Percentiles rank a stretch among this genome's conserved stretches.
These are phyloP conservation scores for Cutaneotrichosporon mucoides DNA, from an alignment of 1,284 basidiomycete species.

Conservation along the genomic window DNA sequence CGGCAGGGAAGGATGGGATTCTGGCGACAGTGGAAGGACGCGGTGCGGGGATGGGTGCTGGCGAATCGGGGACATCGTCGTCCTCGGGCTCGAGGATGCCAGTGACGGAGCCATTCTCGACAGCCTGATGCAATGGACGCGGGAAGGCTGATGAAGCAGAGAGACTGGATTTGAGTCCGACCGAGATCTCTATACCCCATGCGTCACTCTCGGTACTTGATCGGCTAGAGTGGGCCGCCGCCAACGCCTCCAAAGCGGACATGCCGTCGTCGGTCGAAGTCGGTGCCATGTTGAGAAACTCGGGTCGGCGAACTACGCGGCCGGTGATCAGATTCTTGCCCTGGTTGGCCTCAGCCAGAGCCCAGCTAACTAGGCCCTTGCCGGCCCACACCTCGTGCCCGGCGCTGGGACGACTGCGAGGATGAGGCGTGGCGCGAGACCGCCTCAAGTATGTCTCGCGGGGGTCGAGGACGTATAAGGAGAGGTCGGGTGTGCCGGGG, in stretches of 20 bases:
- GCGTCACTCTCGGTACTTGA: slow-evolving; percentile 11
- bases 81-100: background rate
- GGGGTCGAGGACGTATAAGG: slow-evolving; percentile 45
- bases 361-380: slow-evolving; percentile 42
- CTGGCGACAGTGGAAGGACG: slow-evolving; percentile 9
- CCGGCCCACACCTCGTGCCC: slow-evolving; percentile 42
- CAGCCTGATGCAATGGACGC: slow-evolving; percentile 13
- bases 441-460: slow-evolving; percentile 41
- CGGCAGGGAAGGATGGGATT: slow-evolving; percentile 2
- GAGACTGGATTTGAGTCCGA: slow-evolving; percentile 31
- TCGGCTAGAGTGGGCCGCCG: slow-evolving; percentile 11
- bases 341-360: slow-evolving; percentile 36
- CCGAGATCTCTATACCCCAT: slow-evolving; percentile 44
- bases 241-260: slow-evolving; percentile 33
- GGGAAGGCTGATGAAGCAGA: slow-evolving; percentile 3
- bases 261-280: slow-evolving; percentile 10
- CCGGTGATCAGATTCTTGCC: slow-evolving; percentile 47
- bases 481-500: slow-evolving; percentile 34
- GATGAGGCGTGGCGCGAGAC: slow-evolving; percentile 23
- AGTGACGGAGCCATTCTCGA: slow-evolving; percentile 10
- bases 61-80: background rate
- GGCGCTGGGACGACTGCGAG: slow-evolving; percentile 14
- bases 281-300: slow-evolving; percentile 1
- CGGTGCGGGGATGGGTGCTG: background rate
- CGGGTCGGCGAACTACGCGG: slow-evolving; percentile 23